Evolutionary conservation across 164 flowering plant species (phyloP), one percentile per base, ranked within the genome.

Genomic region (Protea cynaroides): DNA sequence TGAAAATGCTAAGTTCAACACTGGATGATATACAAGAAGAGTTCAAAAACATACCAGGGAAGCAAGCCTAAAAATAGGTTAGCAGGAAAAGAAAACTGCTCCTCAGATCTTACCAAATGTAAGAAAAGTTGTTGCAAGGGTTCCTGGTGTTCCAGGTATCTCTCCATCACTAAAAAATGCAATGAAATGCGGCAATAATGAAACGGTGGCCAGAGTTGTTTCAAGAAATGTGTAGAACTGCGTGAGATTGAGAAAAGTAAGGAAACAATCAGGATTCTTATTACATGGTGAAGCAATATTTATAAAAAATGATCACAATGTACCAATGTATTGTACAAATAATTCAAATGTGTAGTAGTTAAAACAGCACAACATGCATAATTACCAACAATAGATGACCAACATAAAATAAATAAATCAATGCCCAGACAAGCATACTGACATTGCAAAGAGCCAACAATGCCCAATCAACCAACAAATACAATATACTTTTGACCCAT

Each of bases 161-260:
- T 87, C 97, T 49, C 80, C 93, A 69, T 95, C 98, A 72, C 83
- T 83, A 70, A 95, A 95, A 79, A 95, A 95, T 69, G 95, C 85
- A 55, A 92, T 80, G 71, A 95, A 92, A 60, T 87, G 84, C n/a
- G 98, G 96, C 70, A 92, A 64, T 44, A 95, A 76, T 44, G 97
- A 85, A 56, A 87, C 60, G 12, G 99, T 78, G 57, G 90, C 99
- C 21, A 95, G 81, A 67, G 79, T 83, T 51, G 99, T 95, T 83
- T 95, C 99, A 29, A 90, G 84, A 72, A 92, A 92, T 50, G 99
- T 92, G 79, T 95, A 95, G 75, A 95, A 86, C 99, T 95, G 96
- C 85, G 89, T 55, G 19, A 40, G 52, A 47, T 14, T 47, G 15
- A 47, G 1, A 15, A 49, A 49, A 15, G 15, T 15, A 49, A 49